A percentile compares a stretch with the other conserved stretches of the same genome.
These are phyloP conservation scores for Carex sylvatica DNA, from an alignment of 202 grass and related monocot genomes.

Conservation along the genomic window DNA sequence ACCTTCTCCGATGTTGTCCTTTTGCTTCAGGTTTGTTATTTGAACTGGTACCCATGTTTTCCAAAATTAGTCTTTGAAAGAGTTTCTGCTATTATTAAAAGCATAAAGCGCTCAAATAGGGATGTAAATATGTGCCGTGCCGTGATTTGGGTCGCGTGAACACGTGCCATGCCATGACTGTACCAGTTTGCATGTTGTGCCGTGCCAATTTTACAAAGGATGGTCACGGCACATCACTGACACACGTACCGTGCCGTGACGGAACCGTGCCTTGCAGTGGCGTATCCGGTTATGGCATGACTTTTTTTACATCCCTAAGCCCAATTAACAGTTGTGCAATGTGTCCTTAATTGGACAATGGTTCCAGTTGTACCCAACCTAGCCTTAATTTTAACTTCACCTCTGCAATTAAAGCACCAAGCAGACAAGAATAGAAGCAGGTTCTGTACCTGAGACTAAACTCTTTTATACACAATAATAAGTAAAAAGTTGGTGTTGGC, in stretches of 20 bases:
- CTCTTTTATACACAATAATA: constrained; percentile 1
- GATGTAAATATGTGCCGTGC: no score
- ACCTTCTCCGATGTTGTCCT: constrained; percentile 76
- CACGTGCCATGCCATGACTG: no score
- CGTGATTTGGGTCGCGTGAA: no score
- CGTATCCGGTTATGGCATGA: no score
- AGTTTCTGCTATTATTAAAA: neutral
- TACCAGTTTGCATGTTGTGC: no score
- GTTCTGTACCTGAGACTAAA: neutral
- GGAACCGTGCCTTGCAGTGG: no score
- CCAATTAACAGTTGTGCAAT: neutral
- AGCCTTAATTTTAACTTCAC: neutral
- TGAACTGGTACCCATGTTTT: neutral
- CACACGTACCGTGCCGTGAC: no score
- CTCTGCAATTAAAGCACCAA: neutral
- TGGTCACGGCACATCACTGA: no score
- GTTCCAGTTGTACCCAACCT: neutral
- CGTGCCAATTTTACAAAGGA: no score
- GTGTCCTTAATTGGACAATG: neutral
- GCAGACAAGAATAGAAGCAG: neutral
- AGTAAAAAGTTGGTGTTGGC: neutral
- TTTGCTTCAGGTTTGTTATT: constrained; percentile 84
- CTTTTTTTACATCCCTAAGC: no score
- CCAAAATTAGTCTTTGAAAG: neutral
- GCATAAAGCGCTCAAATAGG: neutral